Evolutionary conservation across 2,329 filamentous ascomycete species (phyloP), one percentile per base, ranked within the genome.

Genomic region (Cladophialophora yegresii): DNA sequence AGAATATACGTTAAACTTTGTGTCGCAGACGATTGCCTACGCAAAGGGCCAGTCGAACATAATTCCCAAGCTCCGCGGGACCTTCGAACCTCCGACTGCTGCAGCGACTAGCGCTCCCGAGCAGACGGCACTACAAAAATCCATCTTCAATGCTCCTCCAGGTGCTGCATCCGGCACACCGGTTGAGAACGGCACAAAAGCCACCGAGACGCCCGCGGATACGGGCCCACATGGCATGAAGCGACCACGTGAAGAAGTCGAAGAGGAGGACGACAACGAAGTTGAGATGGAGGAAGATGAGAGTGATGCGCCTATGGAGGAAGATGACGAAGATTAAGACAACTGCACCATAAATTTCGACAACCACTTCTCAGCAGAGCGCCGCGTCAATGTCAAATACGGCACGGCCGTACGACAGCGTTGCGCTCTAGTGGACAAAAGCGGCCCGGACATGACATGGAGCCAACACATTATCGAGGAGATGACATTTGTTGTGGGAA

Each of bases 51-150:
- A 93, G 75, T 97, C 93, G 3, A 84, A 96, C 76, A 89, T 90
- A 26, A 87, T 99, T 67, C 87, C 92, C 36, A 96, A 96, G 77
- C 87, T 99, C 59, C 93, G 96, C 70, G 95, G 95, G 67, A 93
- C 91, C 13, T 96, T 92, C 79, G 88, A 88, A 73, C 84, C 90
- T 71, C 87, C 91, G 13, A 79, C 81, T 47, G 65, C 75, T 45
- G 77, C 78, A 12, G 79, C 82, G 30, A 82, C 80, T 30, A 82
- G 84, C 62, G 82, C 84, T 62, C 80, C 81, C 58, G 88, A 90
- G 70, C 85, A 89, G 71, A 92, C 89, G 3, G 88, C 90, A 68
- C 81, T 91, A 53, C 89, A 92, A 75, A 89, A 90, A 74, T 90
- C 88, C 74, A 91, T 95, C 72, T 93, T 93, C 81, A 89, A 88